Conservation (phyloP, 2,329 filamentous ascomycete species). For the Fusarium acutatum region DNA sequence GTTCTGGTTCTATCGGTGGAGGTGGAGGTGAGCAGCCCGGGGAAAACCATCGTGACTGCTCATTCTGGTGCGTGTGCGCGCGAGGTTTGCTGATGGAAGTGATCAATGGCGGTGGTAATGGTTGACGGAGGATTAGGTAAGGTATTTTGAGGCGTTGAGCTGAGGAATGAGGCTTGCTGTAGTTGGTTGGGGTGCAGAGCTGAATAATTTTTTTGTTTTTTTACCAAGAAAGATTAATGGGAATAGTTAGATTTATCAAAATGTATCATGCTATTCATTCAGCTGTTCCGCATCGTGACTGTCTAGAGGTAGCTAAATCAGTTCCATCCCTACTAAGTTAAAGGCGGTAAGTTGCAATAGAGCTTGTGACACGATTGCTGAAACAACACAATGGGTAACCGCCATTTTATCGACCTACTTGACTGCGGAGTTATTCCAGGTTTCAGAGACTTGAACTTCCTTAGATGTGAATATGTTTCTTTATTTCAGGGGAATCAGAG, state of each 20-base stretch:
- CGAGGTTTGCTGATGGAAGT: neutral
- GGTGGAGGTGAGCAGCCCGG: conserved; percentile 56
- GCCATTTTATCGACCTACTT: neutral
- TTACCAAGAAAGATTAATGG: neutral
- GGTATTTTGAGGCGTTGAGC: neutral
- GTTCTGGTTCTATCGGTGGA: conserved; percentile 51
- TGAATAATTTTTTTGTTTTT: neutral
- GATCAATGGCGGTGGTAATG: conserved; percentile 12
- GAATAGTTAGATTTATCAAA: neutral
- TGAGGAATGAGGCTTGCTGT: conserved; percentile 14
- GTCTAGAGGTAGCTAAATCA: neutral
- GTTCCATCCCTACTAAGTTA: neutral
- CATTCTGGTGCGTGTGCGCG: conserved; percentile 41
- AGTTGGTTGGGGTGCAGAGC: neutral
- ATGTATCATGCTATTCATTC: neutral
- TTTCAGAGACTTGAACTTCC: neutral
- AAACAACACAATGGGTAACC: neutral
- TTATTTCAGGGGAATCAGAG: neutral
- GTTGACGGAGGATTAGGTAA: conserved; percentile 27
- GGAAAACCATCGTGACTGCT: conserved; percentile 58
- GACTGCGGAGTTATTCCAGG: neutral
- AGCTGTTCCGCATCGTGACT: neutral
- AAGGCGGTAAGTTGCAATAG: neutral
- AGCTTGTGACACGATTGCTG: neutral
- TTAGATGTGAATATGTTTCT: neutral